Conservation (phyloP, 768 basidiomycete genomes). For the Pulveroboletus frians region DNA sequence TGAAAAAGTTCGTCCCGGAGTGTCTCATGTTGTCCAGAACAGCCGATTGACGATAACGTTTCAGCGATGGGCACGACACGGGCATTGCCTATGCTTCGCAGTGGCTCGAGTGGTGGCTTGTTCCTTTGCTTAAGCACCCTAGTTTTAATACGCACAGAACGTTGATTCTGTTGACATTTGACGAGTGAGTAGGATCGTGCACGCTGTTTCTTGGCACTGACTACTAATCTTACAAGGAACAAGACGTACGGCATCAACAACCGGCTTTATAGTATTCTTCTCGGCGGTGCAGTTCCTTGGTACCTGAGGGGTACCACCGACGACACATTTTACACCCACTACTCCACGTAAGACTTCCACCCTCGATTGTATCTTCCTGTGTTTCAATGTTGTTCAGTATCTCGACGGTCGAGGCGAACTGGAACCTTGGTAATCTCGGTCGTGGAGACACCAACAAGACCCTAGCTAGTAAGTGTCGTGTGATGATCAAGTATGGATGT, state of each 20-base stretch:
- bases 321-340: slow-evolving; percentile 55
- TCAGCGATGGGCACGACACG: slow-evolving; percentile 59
- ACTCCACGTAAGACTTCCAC: slow-evolving; percentile 35
- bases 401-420: slow-evolving; percentile 55
- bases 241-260: slow-evolving; percentile 40
- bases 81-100: slow-evolving; percentile 40
- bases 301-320: slow-evolving; percentile 42
- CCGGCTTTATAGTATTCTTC: slow-evolving; percentile 39
- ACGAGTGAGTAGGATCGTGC: slow-evolving; percentile 37
- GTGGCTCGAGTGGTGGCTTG: slow-evolving; percentile 49
- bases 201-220: not conserved
- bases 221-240: slow-evolving; percentile 8
- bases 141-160: slow-evolving; percentile 54
- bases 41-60: not conserved
- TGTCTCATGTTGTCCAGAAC: no score
- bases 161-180: slow-evolving; percentile 58
- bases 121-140: slow-evolving; percentile 44
- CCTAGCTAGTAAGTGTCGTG: slow-evolving; percentile 12
- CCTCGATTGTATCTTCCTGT: not conserved
- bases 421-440: slow-evolving; percentile 58
- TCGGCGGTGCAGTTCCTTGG: slow-evolving; percentile 45
- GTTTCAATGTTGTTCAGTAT: slow-evolving; percentile 23
- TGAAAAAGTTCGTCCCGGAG: slow-evolving; percentile 23
- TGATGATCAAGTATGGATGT: not conserved
- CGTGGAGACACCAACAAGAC: slow-evolving; percentile 51